Evolutionary conservation across 352 stramenopile species (phyloP), one percentile per base, ranked within the genome.

Genomic region (Nothophytophthora sp.): DNA sequence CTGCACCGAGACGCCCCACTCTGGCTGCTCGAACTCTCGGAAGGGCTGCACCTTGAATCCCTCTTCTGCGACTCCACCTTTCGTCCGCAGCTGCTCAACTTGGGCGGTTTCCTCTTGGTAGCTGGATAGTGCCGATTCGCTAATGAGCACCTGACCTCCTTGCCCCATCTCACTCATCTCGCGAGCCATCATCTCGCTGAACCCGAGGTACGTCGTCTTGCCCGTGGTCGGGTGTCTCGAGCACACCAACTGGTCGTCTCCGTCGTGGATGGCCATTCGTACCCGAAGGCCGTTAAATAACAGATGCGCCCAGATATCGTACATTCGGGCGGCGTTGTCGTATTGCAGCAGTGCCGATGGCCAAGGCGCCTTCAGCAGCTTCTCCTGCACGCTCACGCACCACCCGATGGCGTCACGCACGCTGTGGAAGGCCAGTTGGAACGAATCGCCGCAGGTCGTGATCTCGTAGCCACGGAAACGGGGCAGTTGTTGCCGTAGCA

Each of bases 191-290:
- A 89, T 72, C 55, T 90, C 79, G 44, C 71, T 84, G 19, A 81
- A 55, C 12, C 83, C 83, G 12, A 85, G 24, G 57, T 91, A 91
- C 30, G 78, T 90, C 67, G 81, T 88, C 56, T 89, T 90, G 48
- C 78, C 78, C 1, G 82, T 93, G 5, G 74, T 88, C 6, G 70
- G 78, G 52, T 93, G 83, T 40, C 73, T 81, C n/a, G 67, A 70
- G 28, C 63, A 81, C 27, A 92, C 72, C 30, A 90, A 64, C 20
- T 72, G 64, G 3, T 81, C 68, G 42, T 87, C 78, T 10, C 72
- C 78, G 40, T 86, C 65, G 63, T 93, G 82, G 57, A 93, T 84
- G 15, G 72, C 78, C 78, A 93, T 91, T 16, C 82, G 80, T 7
- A 93, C 81, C 8, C 82, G 76, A 13, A 93, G 65, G 0, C 82